Base-by-base conservation (phyloP, 78 protist genomes). In the Guillardia theta region DNA sequence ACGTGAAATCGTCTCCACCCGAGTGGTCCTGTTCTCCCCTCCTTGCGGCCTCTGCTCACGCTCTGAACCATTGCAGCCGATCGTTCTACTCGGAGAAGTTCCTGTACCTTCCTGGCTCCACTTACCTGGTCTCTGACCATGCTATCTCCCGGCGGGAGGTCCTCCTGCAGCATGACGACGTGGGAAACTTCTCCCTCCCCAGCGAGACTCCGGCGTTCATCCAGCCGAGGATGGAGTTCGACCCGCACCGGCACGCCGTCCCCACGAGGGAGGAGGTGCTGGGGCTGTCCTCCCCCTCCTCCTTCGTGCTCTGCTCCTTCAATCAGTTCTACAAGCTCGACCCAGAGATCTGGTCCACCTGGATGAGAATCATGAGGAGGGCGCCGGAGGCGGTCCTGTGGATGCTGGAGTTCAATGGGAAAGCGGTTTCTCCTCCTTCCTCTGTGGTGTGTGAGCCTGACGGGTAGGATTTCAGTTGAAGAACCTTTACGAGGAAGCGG, bases 261-360 rank as follows among this genome's bases (percentile, higher is more conserved):
- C 15, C 58, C 58, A 15, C 30, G 10, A 19, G 58, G 58, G 10
- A 15, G 10, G 58, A 19, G 10, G 58, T 50, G 30, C 58, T 10
- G 30, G 58, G 58, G 58, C 58, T 50, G 58, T 50, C 70, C 70
- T 9, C 21, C 70, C 58, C 58, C 70, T 58, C 39, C 21, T 30
- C 70, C 70, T 58, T 46, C 0, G 93, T 88, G 45, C 36, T 88
- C 30, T 88, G 93, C 93, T 58, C 41, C 93, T 88, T 88, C 93
- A 88, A 88, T 48, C 70, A 88, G 93, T 30, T n/a, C 30, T 88
- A 88, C 78, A 88, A 88, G 93, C 46, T 88, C 33, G 9, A 48
- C 48, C 93, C 93, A 19, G 46, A 22, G 58, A 58, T 44, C 36
- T 88, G 70, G 70, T 22, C 41, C 18, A n/a, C 78, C 53, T 88